A percentile compares a stretch with the other conserved stretches of the same genome.
Conservation (phyloP, 148 eudicot genomes). For the Linanthus parryae region DNA sequence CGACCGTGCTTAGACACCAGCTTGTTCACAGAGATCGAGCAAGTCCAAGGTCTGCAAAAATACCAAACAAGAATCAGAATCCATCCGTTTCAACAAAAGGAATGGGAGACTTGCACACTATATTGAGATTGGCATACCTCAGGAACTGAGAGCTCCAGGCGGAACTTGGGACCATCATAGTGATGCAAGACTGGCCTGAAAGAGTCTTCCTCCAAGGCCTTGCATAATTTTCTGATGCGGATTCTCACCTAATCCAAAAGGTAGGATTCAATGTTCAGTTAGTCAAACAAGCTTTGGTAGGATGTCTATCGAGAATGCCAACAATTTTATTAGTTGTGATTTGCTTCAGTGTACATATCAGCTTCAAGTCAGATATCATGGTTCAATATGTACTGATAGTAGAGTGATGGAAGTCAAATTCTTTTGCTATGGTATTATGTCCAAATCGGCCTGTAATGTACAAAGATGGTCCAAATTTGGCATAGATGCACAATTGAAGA, state of each 20-base stretch:
- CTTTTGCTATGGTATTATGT: no score
- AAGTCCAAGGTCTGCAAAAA: conserved; percentile 79
- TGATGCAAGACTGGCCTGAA: conserved; percentile 99
- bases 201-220: conserved; percentile 93
- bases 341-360: no score
- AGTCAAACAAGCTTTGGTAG: no score
- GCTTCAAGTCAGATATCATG: no score
- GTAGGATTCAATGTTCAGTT: conserved; percentile 17
- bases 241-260: conserved; percentile 61
- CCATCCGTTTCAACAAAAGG: background rate
- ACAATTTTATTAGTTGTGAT: no score
- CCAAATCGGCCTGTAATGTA: no score
- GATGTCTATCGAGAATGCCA: no score
- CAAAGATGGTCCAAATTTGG: no score
- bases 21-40: conserved; percentile 97
- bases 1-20: conserved; percentile 10
- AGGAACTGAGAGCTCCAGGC: conserved; percentile 92
- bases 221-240: conserved; percentile 75
- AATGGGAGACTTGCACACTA: background rate
- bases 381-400: no score
- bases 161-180: conserved; percentile 98
- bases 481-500: no score
- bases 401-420: no score
- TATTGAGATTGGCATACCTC: conserved; percentile 48
- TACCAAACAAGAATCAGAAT: background rate